Evolutionary conservation across 176 grass and related monocot genomes (phyloP), one percentile per base, ranked within the genome.

Genomic region (Carex kokanica): DNA sequence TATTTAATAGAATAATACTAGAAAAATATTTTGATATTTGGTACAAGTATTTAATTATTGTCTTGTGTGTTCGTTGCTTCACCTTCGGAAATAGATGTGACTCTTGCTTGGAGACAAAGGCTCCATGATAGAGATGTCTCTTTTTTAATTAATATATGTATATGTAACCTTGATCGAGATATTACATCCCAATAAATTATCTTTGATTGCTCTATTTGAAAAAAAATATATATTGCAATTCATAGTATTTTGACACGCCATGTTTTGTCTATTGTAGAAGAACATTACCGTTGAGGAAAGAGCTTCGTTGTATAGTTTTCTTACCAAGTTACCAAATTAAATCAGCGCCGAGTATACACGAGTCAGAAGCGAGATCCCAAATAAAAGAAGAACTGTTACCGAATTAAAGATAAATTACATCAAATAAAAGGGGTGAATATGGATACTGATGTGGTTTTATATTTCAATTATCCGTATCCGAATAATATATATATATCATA

Each of bases 91-190:
- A 13, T 25, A 3, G 20, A 74, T 51, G 70, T 51, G 70, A 74
- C 40, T 45, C 68, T 72, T 72, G 68, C 68, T 72, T 72, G 18
- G 9, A 49, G 8, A 72, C 38, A 52, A 74, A 74, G 66, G 36
- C 40, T 17, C 11, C 20, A 15, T 74, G 70, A 74, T 15, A 74
- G 43, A 51, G 70, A 74, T 52, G 21, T 74, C 17, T 52, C 3
- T 25, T 52, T 52, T 25, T 51, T 20, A 18, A 0, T 38, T 0
- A 10, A 49, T 40, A 18, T 38, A 0, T 2, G 41, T 41, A 36
- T 13, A 41, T 69, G 5, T 41, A 69, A 69, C 34, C 34, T 69
- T 41, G 32, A 74, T 49, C 8, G 2, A 65, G 11, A 74, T 74
- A 73, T 23, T 51, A 47, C 1, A 73, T 14, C 1, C 9, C 3